Evolutionary conservation across 2,329 filamentous ascomycete genomes (phyloP).

Genomic region (Claviceps spartinae): DNA sequence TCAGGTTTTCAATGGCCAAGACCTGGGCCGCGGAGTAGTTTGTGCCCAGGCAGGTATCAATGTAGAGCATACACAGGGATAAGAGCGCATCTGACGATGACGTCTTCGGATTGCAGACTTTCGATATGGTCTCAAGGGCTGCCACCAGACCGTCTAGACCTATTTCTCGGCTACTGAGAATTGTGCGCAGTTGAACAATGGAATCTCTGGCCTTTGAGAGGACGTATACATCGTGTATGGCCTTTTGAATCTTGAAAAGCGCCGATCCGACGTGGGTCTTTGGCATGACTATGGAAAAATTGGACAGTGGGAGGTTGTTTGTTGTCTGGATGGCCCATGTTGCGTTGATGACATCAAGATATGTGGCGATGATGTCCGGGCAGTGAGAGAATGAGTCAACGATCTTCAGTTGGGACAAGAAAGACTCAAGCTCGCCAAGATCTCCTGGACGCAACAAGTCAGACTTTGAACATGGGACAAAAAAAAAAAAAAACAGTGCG

Average conservation of each 20-base stretch:
- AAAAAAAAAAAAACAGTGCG: too few relatives aligned
- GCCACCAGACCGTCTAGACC: conserved; percentile 23
- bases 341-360: conserved; percentile 32
- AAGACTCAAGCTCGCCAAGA: conserved; percentile 15
- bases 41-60: conserved; percentile 25
- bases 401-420: conserved; percentile 16
- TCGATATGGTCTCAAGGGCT: conserved; percentile 20
- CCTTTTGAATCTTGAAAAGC: conserved; percentile 26
- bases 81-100: conserved; percentile 13
- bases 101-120: conserved; percentile 17
- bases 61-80: conserved; percentile 29
- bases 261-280: conserved; percentile 16
- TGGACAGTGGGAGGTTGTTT: conserved; percentile 8
- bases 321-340: conserved; percentile 19
- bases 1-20: conserved; percentile 33
- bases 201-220: conserved; percentile 13
- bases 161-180: conserved; percentile 17
- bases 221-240: conserved; percentile 24
- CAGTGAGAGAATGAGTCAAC: conserved; percentile 15
- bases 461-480: neutral
- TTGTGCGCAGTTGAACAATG: conserved; percentile 11
- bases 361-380: conserved; percentile 31
- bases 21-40: conserved; percentile 31
- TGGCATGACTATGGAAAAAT: conserved; percentile 10
- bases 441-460: conserved; percentile 14